Evolutionary conservation across 768 basidiomycete species (phyloP).

Genomic region (Boletus sensibilis): DNA sequence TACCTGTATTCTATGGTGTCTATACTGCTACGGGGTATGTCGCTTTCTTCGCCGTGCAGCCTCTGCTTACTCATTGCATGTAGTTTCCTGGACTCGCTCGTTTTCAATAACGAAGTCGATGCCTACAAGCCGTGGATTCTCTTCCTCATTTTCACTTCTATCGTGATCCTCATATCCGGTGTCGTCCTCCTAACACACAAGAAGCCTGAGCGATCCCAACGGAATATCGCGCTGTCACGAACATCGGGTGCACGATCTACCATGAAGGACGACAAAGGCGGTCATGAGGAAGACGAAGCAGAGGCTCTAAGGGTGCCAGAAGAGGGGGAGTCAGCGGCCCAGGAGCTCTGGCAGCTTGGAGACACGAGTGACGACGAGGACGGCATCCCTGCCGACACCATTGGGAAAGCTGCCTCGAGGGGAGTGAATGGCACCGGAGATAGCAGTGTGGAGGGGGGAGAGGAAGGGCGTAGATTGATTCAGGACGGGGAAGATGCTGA

Average conservation of each 20-base stretch:
- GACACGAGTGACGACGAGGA: conserved; percentile 70
- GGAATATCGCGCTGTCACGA: conserved; percentile 29
- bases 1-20: conserved; percentile 92
- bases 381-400: conserved; percentile 40
- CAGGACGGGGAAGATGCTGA: conserved; percentile 34
- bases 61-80: conserved; percentile 5
- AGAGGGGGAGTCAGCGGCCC: conserved; percentile 37
- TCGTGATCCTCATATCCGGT: conserved; percentile 81
- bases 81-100: conserved; percentile 62
- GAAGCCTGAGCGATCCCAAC: conserved; percentile 61
- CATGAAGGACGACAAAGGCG: conserved; percentile 12
- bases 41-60: not conserved
- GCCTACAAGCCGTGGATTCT: conserved; percentile 89
- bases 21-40: conserved; percentile 80
- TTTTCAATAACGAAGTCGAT: conserved; percentile 84
- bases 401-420: conserved; percentile 23
- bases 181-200: conserved; percentile 94
- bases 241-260: conserved; percentile 26
- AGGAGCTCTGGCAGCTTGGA: conserved; percentile 68
- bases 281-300: conserved; percentile 38
- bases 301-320: conserved; percentile 36
- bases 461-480: conserved; percentile 48
- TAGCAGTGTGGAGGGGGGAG: conserved; percentile 25
- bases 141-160: conserved; percentile 84
- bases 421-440: conserved; percentile 17